Evolutionary conservation across 2,329 filamentous ascomycete genomes (phyloP).

Genomic region (Arthrobotrys megalospora): DNA sequence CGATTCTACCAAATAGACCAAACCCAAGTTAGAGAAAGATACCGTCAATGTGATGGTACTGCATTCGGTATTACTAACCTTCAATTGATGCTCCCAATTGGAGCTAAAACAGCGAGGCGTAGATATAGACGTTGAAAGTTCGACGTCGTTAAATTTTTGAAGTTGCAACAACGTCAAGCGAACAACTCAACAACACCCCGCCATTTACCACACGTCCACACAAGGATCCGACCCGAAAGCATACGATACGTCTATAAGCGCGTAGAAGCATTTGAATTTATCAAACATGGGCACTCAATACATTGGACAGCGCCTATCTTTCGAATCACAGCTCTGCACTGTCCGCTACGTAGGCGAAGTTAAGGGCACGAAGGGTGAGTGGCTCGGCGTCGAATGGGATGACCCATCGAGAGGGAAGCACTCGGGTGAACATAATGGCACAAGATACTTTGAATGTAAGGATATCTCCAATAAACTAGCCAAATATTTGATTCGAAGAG

Average conservation of each 20-base stretch:
- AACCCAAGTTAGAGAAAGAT: background rate
- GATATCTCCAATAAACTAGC: constrained; percentile 23
- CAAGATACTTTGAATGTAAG: constrained; percentile 86
- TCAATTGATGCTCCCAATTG: constrained; percentile 25
- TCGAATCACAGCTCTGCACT: constrained; percentile 83
- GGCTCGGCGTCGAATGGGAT: constrained; percentile 98
- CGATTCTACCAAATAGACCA: background rate
- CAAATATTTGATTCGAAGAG: constrained; percentile 10
- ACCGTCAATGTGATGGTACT: background rate
- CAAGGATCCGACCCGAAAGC: constrained; percentile 24
- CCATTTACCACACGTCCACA: constrained; percentile 14
- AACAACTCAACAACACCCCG: constrained; percentile 61
- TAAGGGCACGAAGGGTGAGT: constrained; percentile 80
- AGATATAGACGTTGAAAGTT: constrained; percentile 33
- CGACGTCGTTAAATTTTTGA: constrained; percentile 51
- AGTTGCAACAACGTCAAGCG: constrained; percentile 55
- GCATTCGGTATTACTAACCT: constrained; percentile 11
- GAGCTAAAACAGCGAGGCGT: constrained; percentile 33
- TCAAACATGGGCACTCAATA: constrained; percentile 67
- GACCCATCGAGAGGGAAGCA: constrained; percentile 89
- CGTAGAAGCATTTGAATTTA: constrained; percentile 4
- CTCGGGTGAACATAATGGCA: constrained; percentile 83
- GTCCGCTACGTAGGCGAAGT: constrained; percentile 86
- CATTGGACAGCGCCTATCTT: constrained; percentile 84
- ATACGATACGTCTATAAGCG: background rate